Evolutionary conservation across 2,329 filamentous ascomycete genomes (phyloP), one percentile per base, ranked within the genome.

Genomic region (Westerdykella ornata): DNA sequence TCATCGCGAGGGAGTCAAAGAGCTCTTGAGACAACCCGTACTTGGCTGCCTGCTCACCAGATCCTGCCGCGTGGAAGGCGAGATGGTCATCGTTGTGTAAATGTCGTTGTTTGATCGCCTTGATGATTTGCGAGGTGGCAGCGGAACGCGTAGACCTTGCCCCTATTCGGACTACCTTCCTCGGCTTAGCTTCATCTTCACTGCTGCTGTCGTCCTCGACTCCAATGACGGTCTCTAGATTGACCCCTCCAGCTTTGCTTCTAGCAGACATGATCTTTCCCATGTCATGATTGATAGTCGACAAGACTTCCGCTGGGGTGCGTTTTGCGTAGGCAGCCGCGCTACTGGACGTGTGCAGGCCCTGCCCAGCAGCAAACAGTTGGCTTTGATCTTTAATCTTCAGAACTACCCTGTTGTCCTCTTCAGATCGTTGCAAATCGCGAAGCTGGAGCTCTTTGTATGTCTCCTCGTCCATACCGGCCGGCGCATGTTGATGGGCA

Each of bases 301-400:
- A 72, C 1, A 94, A 68, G 3, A 92, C 81, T 39, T 84, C 74
- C 0, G 71, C 66, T 0, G 88, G 84, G 38, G 83, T 75, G 56
- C 90, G 85, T 49, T 80, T 76, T 5, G 79, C 76, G 60, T 87
- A 88, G 1, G 77, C 59, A 12, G 72, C 69, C 6, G 76, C 74
- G 50, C 72, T 72, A 20, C 62, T 66, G 5, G 70, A 73, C 1
- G 67, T 62, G 19, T 68, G 65, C 38, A 71, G 60, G 29, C 65
- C 60, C 44, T 67, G 63, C 16, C 68, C 66, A 0, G 65, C 71
- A 0, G 82, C 81, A 60, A 94, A 90, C 64, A 95, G 89, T 11
- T 78, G 80, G 59, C 79, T 85, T 60, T 95, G 88, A 57, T 96
- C 87, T 51, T 85, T 87, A 56, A 97, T 84, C 46, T 89, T 90